Evolutionary conservation across 1,139 yeast genomes (phyloP), one percentile per base, ranked within the genome.

Genomic region (Suhomyces guaymorum): DNA sequence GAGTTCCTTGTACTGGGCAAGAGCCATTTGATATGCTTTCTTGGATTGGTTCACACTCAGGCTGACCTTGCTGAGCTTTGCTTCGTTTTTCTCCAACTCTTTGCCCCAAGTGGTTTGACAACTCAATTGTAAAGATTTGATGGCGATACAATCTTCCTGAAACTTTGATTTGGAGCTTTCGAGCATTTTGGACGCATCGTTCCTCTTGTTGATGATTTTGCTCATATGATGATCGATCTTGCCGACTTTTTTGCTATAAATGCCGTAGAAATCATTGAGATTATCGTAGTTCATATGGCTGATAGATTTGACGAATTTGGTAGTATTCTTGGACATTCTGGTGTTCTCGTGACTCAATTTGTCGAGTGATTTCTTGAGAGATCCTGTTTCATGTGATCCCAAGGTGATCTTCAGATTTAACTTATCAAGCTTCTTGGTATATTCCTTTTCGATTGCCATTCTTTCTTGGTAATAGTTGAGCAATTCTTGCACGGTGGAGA

Each of bases 61-160:
- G 39, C 70, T 74, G 30, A 80, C 70, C 50, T 78, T 80, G 24
- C 71, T 74, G 29, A 82, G 67, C 52, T 82, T 86, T 28, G 66
- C 67, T 45, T 83, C 76, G 51, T 81, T 72, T 46, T 75, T 78
- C 43, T 85, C 89, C 24, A 79, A 71, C 52, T 88, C 96, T 42
- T 78, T 79, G 9, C 94, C 94, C 67, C 92, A 80, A 21, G 92
- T 72, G 11, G 90, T 71, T 46, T 82, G 82, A 45, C 80, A 77
- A 51, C 82, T 79, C 12, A 88, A 79, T 30, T 70, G 65, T 35
- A 70, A 69, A 2, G 82, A 73, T 46, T 80, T 80, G 38, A 82
- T 63, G 47, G 73, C 78, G 26, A 71, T 63, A 54, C 84, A 79
- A 33, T 78, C 86, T 9, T 63, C 61, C 44, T 79, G 80, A 57